These are phyloP conservation scores for Pseudotulostoma volvatum DNA, from an alignment of 495 filamentous ascomycete genomes.

Conservation along the genomic window DNA sequence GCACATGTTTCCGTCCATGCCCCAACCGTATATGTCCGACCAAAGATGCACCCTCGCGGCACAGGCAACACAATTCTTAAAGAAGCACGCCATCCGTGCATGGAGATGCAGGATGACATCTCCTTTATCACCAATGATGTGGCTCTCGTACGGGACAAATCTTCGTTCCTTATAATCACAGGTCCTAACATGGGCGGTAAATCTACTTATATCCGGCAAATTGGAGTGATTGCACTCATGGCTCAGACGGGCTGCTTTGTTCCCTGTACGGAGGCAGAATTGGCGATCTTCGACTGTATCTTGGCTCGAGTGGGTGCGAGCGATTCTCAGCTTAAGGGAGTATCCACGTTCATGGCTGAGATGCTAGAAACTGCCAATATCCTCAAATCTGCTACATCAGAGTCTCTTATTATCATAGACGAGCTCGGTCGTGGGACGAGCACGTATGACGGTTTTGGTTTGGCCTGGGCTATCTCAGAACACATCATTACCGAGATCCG, in stretches of 20 bases:
- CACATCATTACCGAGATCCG: slow-evolving; percentile 91
- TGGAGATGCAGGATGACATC: slow-evolving; percentile 98
- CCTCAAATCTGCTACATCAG: slow-evolving; percentile 85
- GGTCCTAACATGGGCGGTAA: slow-evolving; percentile 99
- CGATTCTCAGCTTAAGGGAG: slow-evolving; percentile 93
- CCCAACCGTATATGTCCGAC: slow-evolving; percentile 76
- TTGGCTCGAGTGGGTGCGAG: slow-evolving; percentile 90
- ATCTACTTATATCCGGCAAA: slow-evolving; percentile 95
- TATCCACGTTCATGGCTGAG: slow-evolving; percentile 99
- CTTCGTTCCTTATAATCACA: slow-evolving; percentile 91
- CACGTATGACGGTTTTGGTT: slow-evolving; percentile 95
- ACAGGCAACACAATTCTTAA: slow-evolving; percentile 79
- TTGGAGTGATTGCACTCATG: slow-evolving; percentile 95
- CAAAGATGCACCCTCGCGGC: slow-evolving; percentile 81
- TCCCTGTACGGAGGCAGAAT: slow-evolving; percentile 72
- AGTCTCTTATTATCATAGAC: slow-evolving; percentile 94
- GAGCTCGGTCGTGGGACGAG: slow-evolving; percentile 96
- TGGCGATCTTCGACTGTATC: slow-evolving; percentile 96
- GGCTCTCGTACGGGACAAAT: slow-evolving; percentile 57
- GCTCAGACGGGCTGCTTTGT: slow-evolving; percentile 96
- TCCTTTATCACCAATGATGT: slow-evolving; percentile 99
- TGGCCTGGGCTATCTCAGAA: slow-evolving; percentile 97
- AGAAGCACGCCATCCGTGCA: slow-evolving; percentile 92
- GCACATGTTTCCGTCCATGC: slow-evolving; percentile 91
- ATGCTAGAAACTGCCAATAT: slow-evolving; percentile 99